Base-by-base conservation (phyloP, 768 basidiomycete genomes). In the Auricularia sp. region DNA sequence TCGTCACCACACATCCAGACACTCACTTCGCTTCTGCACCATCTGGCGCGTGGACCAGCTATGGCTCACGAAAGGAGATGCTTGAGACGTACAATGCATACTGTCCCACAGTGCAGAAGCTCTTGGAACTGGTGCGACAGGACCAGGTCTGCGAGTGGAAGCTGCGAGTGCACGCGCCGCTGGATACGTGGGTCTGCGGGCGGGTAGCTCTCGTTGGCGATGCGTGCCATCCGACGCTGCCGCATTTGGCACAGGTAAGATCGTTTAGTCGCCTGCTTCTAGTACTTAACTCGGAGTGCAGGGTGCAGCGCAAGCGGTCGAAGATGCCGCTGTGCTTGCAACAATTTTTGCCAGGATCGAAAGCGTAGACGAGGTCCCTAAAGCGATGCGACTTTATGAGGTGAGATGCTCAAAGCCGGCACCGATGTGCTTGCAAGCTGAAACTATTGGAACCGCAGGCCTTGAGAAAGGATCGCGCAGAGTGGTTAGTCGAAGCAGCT, bases 291-390 rank as follows among this genome's bases (percentile, higher is more conserved):
- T 35, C 34, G 34, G 61, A 18, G 63, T 65, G 1, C 74, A 77
- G 67, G 79, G 78, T 5, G 78, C 78, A 3, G 75, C 79, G 1
- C 76, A 79, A 62, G 78, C 77, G 0, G 73, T 78, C 29, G 79
- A 81, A 64, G 78, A 80, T 65, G 78, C 71, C 2, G 75, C 75
- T 0, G 73, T 76, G 1, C 67, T 79, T 13, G 75, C 73, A 0
- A 70, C 74, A 11, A 68, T 72, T 3, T 67, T 80, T 18, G 47
- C 47, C 16, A 51, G 21, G 21, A 21, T 51, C 47, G 47, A 21
- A 51, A 18, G 47, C 18, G 18, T 14, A 21, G 47, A 51, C 6
- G 47, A 51, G 14, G 47, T 51, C 6, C 18, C 18, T 16, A 16
- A 21, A 18, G 47, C 47, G 47, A 18, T 51, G 47, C 47, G 47